Evolutionary conservation across 768 basidiomycete species (phyloP), one percentile per base, ranked within the genome.

Genomic region (Amanita jacksonii): DNA sequence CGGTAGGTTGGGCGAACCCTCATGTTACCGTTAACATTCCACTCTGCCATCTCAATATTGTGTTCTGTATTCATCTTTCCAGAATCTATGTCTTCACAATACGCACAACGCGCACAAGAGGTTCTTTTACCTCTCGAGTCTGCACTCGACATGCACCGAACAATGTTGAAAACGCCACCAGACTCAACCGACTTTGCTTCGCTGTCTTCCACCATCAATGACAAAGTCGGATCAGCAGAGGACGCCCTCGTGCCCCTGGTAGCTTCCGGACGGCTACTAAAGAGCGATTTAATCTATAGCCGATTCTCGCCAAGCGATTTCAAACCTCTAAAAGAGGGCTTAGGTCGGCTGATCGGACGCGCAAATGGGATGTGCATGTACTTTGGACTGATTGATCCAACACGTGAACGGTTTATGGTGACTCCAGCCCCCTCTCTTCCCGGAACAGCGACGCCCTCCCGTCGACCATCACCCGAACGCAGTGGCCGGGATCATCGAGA

Each of bases 331-430:
- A 79, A 81, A 43, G 54, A 59, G 18, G 53, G 72, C 5, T 64
- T 66, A 12, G 64, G 77, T 33, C 62, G 73, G 3, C 64, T 84
- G 49, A 67, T 70, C 3, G 75, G 73, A 8, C 64, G 77, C 6
- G 71, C 73, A n/a, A 68, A 79, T 49, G 84, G 84, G 13, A 67
- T 85, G 68, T 63, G 59, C 15, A 57, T 73, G 30, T 85, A 81
- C 53, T 85, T 80, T 48, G 59, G 58, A 0, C 54, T 85, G n/a
- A 70, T 82, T 8, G 79, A 85, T 49, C 75, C 80, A 0, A 71
- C 69, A 15, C 60, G 76, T 32, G 76, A 79, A 52, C 67, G 58
- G 43, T 84, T 83, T 51, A 74, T 73, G 1, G 52, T 61, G 0
- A 74, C 75, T 0, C 76, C 77, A 10, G 57, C 50, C 3, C 54